Evolutionary conservation across 2,329 filamentous ascomycete genomes (phyloP).

Genomic region (Pleomassaria siparia): DNA sequence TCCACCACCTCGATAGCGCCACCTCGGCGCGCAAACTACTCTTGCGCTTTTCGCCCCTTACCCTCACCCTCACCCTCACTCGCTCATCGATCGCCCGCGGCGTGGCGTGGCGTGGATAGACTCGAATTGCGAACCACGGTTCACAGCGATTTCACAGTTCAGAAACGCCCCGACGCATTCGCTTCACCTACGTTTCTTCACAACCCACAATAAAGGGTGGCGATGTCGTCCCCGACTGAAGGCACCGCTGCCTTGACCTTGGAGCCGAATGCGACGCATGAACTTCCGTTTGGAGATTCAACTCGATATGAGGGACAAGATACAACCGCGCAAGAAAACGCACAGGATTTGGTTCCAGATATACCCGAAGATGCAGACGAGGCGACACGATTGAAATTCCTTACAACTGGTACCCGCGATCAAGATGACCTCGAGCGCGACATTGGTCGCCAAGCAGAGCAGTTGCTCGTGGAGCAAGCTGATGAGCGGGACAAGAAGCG

Average conservation of each 20-base stretch:
- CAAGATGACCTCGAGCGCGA: constrained; percentile 91
- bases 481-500: constrained; percentile 65
- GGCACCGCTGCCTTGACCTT: constrained; percentile 10
- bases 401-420: constrained; percentile 59
- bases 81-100: background rate
- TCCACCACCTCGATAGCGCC: background rate
- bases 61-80: too few relatives aligned
- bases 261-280: constrained; percentile 7
- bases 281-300: constrained; percentile 1
- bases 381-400: constrained; percentile 42
- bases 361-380: constrained; percentile 42
- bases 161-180: background rate
- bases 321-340: constrained; percentile 11
- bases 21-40: background rate
- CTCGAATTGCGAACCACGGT: background rate
- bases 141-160: background rate
- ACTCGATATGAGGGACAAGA: background rate
- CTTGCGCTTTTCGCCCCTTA: background rate
- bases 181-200: background rate
- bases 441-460: constrained; percentile 68
- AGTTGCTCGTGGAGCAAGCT: constrained; percentile 61
- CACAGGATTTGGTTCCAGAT: constrained; percentile 17
- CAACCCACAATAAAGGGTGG: background rate
- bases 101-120: background rate
- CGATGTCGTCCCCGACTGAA: constrained; percentile 15